Conservation (phyloP, 129 eudicot genomes). For the Flaveria trinervia region DNA sequence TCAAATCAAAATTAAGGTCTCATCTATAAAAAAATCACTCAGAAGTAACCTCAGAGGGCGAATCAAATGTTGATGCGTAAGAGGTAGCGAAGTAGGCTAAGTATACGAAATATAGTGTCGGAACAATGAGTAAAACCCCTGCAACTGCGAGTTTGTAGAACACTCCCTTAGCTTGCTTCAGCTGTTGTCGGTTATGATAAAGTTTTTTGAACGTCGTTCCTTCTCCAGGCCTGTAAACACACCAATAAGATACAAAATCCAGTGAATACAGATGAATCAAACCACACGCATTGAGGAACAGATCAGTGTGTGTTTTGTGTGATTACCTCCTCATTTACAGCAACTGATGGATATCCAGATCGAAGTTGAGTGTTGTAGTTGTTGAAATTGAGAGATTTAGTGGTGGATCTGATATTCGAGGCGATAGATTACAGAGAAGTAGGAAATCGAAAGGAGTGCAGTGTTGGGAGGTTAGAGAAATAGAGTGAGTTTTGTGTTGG, state of each 20-base stretch:
- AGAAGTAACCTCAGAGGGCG: constrained; percentile 55
- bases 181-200: constrained; percentile 57
- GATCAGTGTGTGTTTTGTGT: constrained; percentile 19
- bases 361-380: constrained; percentile 9
- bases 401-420: constrained; percentile 27
- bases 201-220: constrained; percentile 37
- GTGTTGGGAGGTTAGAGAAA: constrained; percentile 23
- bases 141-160: constrained; percentile 54
- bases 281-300: constrained; percentile 22
- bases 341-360: constrained; percentile 22
- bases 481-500: constrained; percentile 6
- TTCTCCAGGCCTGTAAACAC: constrained; percentile 42
- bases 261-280: constrained; percentile 16
- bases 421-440: constrained; percentile 12
- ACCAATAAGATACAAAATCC: constrained; percentile 4
- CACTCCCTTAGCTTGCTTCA: constrained; percentile 69
- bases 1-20: constrained; percentile 12
- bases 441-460: constrained; percentile 18
- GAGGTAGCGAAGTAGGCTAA: constrained; percentile 50
- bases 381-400: constrained; percentile 16
- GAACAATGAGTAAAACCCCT: constrained; percentile 55
- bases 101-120: constrained; percentile 59
- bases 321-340: constrained; percentile 39
- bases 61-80: constrained; percentile 29
- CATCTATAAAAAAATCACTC: background rate